phyloP scores from a whole-genome alignment of 2,329 filamentous ascomycete genomes.

The Gaeumannomyces sp. region DNA sequence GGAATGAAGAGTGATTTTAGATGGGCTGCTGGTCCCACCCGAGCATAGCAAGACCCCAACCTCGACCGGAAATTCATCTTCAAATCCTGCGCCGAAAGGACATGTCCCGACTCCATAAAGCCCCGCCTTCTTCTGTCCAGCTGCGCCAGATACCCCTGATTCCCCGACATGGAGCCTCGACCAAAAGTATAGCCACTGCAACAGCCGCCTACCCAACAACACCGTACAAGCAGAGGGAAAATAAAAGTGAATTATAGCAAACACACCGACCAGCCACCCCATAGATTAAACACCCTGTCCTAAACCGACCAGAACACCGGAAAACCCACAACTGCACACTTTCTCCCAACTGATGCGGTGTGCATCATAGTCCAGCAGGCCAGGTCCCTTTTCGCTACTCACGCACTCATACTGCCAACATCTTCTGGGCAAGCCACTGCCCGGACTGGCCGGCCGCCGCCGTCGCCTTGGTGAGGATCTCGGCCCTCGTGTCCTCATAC shows the following conservation, averaged over 20 bases:
- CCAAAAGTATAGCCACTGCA: neutral
- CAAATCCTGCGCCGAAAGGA: too few species aligned
- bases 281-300: neutral
- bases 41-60: too few species aligned
- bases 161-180: too few species aligned
- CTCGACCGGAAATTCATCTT: too few species aligned
- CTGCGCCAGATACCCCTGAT: too few species aligned
- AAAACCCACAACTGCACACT: neutral
- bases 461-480: conserved; percentile 34
- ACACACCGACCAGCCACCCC: neutral
- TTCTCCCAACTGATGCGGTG: neutral
- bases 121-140: too few species aligned
- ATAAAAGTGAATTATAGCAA: neutral
- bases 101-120: too few species aligned
- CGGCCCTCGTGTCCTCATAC: conserved; percentile 36
- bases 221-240: neutral
- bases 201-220: neutral
- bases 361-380: neutral
- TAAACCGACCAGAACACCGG: neutral
- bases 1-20: too few species aligned
- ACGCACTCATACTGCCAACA: conserved; percentile 26
- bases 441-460: conserved; percentile 28
- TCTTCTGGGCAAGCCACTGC: conserved; percentile 31
- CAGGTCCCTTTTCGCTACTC: neutral
- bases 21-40: too few species aligned